phyloP scores from a whole-genome alignment of 805 yeast genomes.

The Tetrapisispora fleetii region DNA sequence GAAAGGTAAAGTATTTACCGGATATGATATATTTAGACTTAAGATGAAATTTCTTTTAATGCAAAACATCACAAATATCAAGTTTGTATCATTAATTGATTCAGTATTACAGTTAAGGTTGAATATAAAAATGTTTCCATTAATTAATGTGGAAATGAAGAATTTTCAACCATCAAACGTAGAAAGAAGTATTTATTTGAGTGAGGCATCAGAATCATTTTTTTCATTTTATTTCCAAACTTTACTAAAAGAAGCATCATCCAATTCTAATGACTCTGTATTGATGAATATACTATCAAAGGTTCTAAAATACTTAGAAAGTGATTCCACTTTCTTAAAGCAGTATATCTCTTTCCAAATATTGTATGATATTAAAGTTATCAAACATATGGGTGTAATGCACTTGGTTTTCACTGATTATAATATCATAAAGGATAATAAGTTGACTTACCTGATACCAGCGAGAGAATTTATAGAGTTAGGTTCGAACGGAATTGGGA shows the following conservation, averaged over 20 bases:
- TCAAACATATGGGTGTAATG: background rate
- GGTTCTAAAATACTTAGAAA: conserved; percentile 3
- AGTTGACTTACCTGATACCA: conserved; percentile 8
- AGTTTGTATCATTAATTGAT: conserved; percentile 6
- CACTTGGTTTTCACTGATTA: conserved; percentile 9
- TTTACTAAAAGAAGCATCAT: background rate
- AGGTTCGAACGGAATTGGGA: conserved; percentile 1
- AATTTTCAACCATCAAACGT: background rate
- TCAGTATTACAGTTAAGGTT: conserved; percentile 6
- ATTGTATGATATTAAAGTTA: conserved; percentile 4
- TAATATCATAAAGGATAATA: conserved; percentile 9
- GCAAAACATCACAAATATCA: conserved; percentile 11
- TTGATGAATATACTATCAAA: background rate
- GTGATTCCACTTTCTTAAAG: conserved; percentile 6
- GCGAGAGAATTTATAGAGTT: conserved; percentile 10
- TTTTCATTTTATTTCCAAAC: background rate
- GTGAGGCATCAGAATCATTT: background rate
- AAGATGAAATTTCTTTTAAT: conserved; percentile 7
- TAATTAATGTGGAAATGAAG: conserved; percentile 1
- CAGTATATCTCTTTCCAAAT: conserved; percentile 9
- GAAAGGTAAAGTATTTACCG: background rate
- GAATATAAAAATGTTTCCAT: background rate
- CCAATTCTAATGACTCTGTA: background rate
- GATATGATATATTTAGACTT: conserved; percentile 2
- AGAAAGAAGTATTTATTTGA: background rate